Base-by-base conservation (phyloP, 2,329 filamentous ascomycete species). In the Claviceps africana region DNA sequence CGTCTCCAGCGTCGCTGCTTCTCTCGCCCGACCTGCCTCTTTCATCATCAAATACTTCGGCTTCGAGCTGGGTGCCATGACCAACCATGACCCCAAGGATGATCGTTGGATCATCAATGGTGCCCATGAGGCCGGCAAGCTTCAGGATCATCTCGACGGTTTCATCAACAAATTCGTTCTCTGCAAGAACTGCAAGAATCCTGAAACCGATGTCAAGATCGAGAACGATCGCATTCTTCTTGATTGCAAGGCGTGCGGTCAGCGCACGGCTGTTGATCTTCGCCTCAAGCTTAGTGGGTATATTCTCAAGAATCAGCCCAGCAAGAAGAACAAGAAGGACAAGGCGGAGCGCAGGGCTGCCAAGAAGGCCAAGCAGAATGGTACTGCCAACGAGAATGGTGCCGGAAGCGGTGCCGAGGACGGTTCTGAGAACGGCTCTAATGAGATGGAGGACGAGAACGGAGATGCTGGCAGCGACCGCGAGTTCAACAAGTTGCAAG, bases 101-200 rank as follows among this genome's bases (percentile, higher is more conserved):
- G 93, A 98, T 69, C 93, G 93, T 68, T 98, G 93, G 91, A 98
- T 98, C 74, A 97, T 98, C 81, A 98, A 98, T 74, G 93, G 93
- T 67, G 88, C 91, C 60, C 93, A 98, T 68, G 93, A 98, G 61
- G 83, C 91, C 57, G 74, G 78, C 70, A 97, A 97, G 78, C 85
- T 98, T 48, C 93, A 98, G 76, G 93, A 97, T 68, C 90, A 96
- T 63, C 86, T 98, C 48, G 91, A 97, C 69, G 90, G 90, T 62
- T 98, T 98, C 80, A 98, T 98, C 74, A 80, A 84, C 77, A 95
- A 88, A 75, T 98, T 97, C 61, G 93, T 98, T 64, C 89, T 98
- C 58, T 98, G 93, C 86, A 95, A 94, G 77, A 91, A 94, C 70
- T 98, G 93, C 85, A 95, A 95, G 82, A 98, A 98, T 71, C 93